Conservation (phyloP, 495 filamentous ascomycete genomes). For the Halenospora varia region DNA sequence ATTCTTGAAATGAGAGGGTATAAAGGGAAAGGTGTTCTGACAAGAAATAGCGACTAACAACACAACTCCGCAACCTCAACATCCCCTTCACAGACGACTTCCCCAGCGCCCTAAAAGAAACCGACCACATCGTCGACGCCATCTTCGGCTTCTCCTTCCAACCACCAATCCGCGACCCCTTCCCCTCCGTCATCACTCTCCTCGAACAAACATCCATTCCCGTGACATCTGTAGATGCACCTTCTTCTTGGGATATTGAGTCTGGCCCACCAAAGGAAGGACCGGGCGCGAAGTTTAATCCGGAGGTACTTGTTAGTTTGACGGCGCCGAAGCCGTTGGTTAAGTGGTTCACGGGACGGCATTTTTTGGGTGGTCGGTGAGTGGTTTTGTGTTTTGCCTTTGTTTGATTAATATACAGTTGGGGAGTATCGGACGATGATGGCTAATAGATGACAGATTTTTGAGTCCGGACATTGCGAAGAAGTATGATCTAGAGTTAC, state of each 20-base stretch:
- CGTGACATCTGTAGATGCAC: slow-evolving; percentile 86
- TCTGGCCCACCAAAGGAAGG: slow-evolving; percentile 74
- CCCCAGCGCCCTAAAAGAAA: slow-evolving; percentile 52
- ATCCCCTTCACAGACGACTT: slow-evolving; percentile 88
- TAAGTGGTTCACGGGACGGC: slow-evolving; percentile 74
- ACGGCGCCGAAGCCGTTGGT: slow-evolving; percentile 95
- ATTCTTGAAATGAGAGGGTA: too few species aligned
- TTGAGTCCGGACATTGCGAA: slow-evolving; percentile 71
- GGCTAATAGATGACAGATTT: slow-evolving; percentile 50
- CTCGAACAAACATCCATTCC: slow-evolving; percentile 68
- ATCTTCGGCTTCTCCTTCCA: slow-evolving; percentile 97
- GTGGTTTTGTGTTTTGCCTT: slow-evolving; percentile 6
- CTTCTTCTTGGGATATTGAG: slow-evolving; percentile 91
- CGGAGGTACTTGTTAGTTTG: slow-evolving; percentile 74
- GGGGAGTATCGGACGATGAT: too few species aligned
- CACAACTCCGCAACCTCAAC: slow-evolving; percentile 75
- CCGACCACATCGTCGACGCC: slow-evolving; percentile 84
- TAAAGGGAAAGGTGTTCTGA: too few species aligned
- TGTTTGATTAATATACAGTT: too few species aligned
- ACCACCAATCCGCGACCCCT: slow-evolving; percentile 88
- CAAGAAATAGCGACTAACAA: slow-evolving; percentile 74
- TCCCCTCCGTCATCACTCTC: slow-evolving; percentile 72
- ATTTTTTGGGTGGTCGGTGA: slow-evolving; percentile 81
- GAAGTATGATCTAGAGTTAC: slow-evolving; percentile 83
- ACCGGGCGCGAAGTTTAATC: slow-evolving; percentile 75